A percentile compares a stretch with the other conserved stretches of the same genome.
Conservation (phyloP, 2,329 filamentous ascomycete genomes). For the Colletotrichum tropicicola region DNA sequence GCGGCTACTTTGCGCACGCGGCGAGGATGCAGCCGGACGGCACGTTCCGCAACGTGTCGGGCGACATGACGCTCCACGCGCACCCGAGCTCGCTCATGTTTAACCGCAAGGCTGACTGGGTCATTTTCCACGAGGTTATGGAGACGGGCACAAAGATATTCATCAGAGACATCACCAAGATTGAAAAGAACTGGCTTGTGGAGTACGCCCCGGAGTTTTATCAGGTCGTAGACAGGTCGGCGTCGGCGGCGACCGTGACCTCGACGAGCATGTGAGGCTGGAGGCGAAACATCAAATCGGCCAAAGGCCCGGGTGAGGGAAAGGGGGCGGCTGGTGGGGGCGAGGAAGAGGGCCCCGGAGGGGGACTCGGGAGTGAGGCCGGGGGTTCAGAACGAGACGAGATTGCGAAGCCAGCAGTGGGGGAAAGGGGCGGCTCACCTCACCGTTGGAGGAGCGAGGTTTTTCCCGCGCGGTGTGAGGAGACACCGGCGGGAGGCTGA, state of each 20-base stretch:
- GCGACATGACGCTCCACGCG: slow-evolving; percentile 80
- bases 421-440: background rate
- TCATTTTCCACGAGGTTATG: slow-evolving; percentile 93
- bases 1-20: slow-evolving; percentile 92
- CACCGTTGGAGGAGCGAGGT: background rate
- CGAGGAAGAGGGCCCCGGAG: background rate
- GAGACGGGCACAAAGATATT: slow-evolving; percentile 89
- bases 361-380: background rate
- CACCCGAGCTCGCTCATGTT: slow-evolving; percentile 96
- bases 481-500: background rate
- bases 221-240: slow-evolving; percentile 54
- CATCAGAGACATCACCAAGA: slow-evolving; percentile 91
- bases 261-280: slow-evolving; percentile 34
- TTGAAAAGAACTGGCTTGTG: slow-evolving; percentile 90
- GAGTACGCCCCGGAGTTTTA: slow-evolving; percentile 92
- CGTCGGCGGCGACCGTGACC: background rate
- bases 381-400: background rate
- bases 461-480: background rate
- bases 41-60: slow-evolving; percentile 85
- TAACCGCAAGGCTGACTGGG: slow-evolving; percentile 96
- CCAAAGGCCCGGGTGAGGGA: background rate
- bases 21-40: slow-evolving; percentile 95
- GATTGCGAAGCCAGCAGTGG: background rate
- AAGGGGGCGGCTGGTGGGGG: background rate
- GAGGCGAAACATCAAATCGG: slow-evolving; percentile 5